Evolutionary conservation across 78 protist species (phyloP).

Genomic region (Dictyostelium discoideum): DNA sequence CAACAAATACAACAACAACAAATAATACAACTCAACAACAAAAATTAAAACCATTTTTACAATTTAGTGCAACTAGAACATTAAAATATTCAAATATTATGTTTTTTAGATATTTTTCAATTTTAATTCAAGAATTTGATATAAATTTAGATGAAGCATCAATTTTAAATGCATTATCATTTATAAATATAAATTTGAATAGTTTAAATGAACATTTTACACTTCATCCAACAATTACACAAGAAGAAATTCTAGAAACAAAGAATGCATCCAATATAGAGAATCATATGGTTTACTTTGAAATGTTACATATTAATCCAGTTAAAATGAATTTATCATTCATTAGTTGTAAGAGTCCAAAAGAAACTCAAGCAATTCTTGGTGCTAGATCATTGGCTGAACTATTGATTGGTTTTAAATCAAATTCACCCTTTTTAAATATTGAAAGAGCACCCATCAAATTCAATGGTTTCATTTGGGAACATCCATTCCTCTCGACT

Average conservation of each 20-base stretch:
- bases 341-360: constrained; percentile 58
- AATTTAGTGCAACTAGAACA: constrained; percentile 68
- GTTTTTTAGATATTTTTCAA: constrained; percentile 75
- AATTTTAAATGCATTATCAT: constrained; percentile 52
- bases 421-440: constrained; percentile 68
- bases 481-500: constrained; percentile 67
- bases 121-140: constrained; percentile 74
- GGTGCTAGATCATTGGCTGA: constrained; percentile 75
- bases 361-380: constrained; percentile 18
- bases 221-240: constrained; percentile 37
- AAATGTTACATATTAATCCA: constrained; percentile 78
- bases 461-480: constrained; percentile 83
- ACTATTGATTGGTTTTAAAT: constrained; percentile 55
- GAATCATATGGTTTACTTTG: constrained; percentile 72
- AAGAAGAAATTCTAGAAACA: constrained; percentile 59
- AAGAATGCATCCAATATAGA: constrained; percentile 17
- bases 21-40: no score
- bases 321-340: constrained; percentile 63
- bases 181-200: constrained; percentile 53
- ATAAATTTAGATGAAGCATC: constrained; percentile 80
- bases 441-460: constrained; percentile 81
- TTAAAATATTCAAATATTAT: constrained; percentile 73
- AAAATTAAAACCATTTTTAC: constrained; percentile 36
- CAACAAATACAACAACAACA: background rate
- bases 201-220: constrained; percentile 53